Base-by-base conservation (phyloP, 257 asterid genomes). In the Solanum paucissectum region DNA sequence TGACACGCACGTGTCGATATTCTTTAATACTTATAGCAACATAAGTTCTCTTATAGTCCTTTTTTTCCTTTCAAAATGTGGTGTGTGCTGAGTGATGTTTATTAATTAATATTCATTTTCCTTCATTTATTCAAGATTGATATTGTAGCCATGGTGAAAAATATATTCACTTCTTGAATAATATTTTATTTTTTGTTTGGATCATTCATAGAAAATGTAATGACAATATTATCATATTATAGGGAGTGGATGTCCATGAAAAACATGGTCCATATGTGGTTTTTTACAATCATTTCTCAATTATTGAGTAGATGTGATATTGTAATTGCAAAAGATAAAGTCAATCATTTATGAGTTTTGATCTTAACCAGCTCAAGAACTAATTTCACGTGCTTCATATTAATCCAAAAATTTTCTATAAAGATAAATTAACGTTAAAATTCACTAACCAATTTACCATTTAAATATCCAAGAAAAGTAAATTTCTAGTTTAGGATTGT, bases 1-100 rank as follows among this genome's bases (percentile, higher is more conserved):
- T 14, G 0, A 27, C 7, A 3, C 3, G 0, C 7, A 7, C 6
- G 1, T 1, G 1, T 32, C 1, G 3, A 14, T 4, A 2, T 71
- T 12, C 5, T 71, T 71, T 6, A 71, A 7, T 32, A 32, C 6
- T 71, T 4, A 3, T 0, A 29, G 5, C 23, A 68, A 68, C 21
- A 68, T 29, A 69, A 40, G 7, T n/a, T 40, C 29, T 38, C 7
- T n/a, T 6, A 6, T 23, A 40, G 12, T 23, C 7, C 2, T 12
- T 77, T n/a, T 40, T 25, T 6, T 2, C 52, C 11, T 38, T 40
- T 75, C 29, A 14, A 76, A 76, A 75, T 75, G 5, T 75, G 49
- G n/a, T 75, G 55, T 75, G 55, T 38, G n/a, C 23, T 23, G 29
- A 36, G 7, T 36, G 82, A 5, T 44, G 1, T 44, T 44, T 44